Conservation (phyloP, 2,329 filamentous ascomycete species). For the Verticillium alfalfae region DNA sequence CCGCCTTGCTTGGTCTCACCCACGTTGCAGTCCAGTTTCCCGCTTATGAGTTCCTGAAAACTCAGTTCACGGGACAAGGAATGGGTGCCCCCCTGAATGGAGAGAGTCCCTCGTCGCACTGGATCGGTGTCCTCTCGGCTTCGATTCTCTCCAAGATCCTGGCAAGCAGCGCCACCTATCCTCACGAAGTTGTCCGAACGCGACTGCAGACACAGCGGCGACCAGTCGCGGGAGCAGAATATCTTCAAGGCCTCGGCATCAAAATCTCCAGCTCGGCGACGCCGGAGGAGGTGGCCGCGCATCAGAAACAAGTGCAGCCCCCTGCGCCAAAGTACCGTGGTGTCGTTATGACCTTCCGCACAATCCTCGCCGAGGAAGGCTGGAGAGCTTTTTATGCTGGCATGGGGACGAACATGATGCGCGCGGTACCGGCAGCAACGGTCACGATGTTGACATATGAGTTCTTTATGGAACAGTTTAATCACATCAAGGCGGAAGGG, state of each 20-base stretch:
- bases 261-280: slow-evolving; percentile 35
- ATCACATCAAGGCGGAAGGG: slow-evolving; percentile 34
- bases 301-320: slow-evolving; percentile 16
- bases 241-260: slow-evolving; percentile 44
- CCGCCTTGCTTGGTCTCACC: slow-evolving; percentile 83
- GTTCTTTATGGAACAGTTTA: slow-evolving; percentile 56
- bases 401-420: slow-evolving; percentile 95
- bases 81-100: slow-evolving; percentile 65
- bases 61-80: slow-evolving; percentile 78
- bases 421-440: slow-evolving; percentile 89
- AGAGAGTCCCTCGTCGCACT: slow-evolving; percentile 60
- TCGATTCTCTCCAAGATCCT: slow-evolving; percentile 92
- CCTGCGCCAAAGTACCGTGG: slow-evolving; percentile 62
- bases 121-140: slow-evolving; percentile 77
- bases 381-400: slow-evolving; percentile 97
- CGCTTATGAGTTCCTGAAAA: slow-evolving; percentile 90
- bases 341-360: slow-evolving; percentile 73
- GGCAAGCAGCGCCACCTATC: slow-evolving; percentile 92
- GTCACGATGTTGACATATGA: slow-evolving; percentile 98
- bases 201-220: slow-evolving; percentile 89
- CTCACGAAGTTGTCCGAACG: slow-evolving; percentile 93
- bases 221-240: slow-evolving; percentile 51
- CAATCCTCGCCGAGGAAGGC: slow-evolving; percentile 84
- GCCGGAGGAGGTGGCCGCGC: slow-evolving; percentile 18
- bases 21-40: slow-evolving; percentile 98